A percentile compares a stretch with the other conserved stretches of the same genome.
phyloP scores from a whole-genome alignment of 495 filamentous ascomycete species.

The Podospora tetraspora region DNA sequence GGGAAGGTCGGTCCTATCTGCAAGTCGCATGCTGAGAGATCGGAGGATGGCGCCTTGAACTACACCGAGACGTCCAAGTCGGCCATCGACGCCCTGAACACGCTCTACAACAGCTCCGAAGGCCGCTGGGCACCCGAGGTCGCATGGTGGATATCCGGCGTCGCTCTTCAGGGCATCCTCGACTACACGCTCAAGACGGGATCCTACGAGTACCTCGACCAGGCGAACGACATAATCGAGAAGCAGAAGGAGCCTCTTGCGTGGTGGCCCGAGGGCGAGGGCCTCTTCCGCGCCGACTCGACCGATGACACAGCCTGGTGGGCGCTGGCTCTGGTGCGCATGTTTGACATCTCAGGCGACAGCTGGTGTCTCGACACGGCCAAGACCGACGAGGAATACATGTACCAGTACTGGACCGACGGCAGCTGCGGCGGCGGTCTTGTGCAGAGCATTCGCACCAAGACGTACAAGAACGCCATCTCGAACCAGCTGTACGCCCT shows the following conservation, averaged over 20 bases:
- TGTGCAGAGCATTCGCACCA: slow-evolving; percentile 54
- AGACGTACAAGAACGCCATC: slow-evolving; percentile 60
- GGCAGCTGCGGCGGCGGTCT: slow-evolving; percentile 51
- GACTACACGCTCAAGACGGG: slow-evolving; percentile 37
- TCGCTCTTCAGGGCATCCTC: slow-evolving; percentile 34
- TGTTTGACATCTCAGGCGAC: slow-evolving; percentile 56
- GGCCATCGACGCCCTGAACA: slow-evolving; percentile 39
- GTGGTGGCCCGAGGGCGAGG: slow-evolving; percentile 37
- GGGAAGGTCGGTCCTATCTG: background rate
- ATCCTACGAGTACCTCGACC: slow-evolving; percentile 27
- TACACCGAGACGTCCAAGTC: slow-evolving; percentile 16
- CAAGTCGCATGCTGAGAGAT: background rate
- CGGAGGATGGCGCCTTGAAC: slow-evolving; percentile 7
- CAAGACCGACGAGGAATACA: slow-evolving; percentile 51
- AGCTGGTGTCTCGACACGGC: slow-evolving; percentile 49
- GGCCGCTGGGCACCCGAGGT: slow-evolving; percentile 34
- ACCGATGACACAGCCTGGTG: slow-evolving; percentile 70
- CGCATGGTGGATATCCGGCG: slow-evolving; percentile 41
- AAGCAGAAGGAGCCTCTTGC: slow-evolving; percentile 29
- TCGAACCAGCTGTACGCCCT: slow-evolving; percentile 66
- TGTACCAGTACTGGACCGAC: slow-evolving; percentile 53
- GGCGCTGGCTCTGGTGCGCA: slow-evolving; percentile 58
- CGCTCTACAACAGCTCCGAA: slow-evolving; percentile 29
- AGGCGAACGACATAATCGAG: slow-evolving; percentile 31
- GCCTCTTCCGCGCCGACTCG: slow-evolving; percentile 49